Evolutionary conservation across 1,139 yeast species (phyloP), one percentile per base, ranked within the genome.

Genomic region (Suhomyces maxii): DNA sequence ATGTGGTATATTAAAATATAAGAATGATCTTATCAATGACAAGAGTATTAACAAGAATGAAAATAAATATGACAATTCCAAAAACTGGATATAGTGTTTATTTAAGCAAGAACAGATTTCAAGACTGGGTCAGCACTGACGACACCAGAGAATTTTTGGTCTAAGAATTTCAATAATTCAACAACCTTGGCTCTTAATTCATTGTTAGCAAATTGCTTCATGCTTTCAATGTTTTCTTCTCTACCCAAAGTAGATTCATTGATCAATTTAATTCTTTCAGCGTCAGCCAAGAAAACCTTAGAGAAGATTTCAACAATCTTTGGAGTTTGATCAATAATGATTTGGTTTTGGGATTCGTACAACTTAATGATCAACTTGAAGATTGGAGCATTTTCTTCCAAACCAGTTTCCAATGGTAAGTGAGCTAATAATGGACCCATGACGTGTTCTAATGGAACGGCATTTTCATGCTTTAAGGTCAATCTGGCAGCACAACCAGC

Each of bases 401-500:
- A 86, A 8, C 93, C 98, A 46, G 91, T 83, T 63, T 84, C 81
- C 63, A 93, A 79, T 44, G 99, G 99, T 63, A 95, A 77, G 61
- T 87, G 93, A 44, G 76, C 72, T 53, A 91, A 73, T 58, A 95
- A 75, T 36, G 86, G 87, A 38, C 90, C 89, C 45, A 93, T 67
- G 33, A 93, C 87, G 55, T 84, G 95, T 52, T 79, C 82, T 58
- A 90, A 71, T 51, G 98, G 98, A 54, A 93, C 84, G 39, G 85
- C 79, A 45, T 72, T 72, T 59, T 82, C 83, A 64, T 87, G 80
- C 64, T 86, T 85, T 65, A 88, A 73, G 18, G 89, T 80, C 89
- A 93, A 79, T 71, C 99, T 84, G 32, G 96, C 90, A 51, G 91
- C 96, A 79, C 99, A 93, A 40, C 99, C 99, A 67, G 95, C 87